Evolutionary conservation across 352 stramenopile genomes (phyloP), one percentile per base, ranked within the genome.

Genomic region (Pythium periplocum): DNA sequence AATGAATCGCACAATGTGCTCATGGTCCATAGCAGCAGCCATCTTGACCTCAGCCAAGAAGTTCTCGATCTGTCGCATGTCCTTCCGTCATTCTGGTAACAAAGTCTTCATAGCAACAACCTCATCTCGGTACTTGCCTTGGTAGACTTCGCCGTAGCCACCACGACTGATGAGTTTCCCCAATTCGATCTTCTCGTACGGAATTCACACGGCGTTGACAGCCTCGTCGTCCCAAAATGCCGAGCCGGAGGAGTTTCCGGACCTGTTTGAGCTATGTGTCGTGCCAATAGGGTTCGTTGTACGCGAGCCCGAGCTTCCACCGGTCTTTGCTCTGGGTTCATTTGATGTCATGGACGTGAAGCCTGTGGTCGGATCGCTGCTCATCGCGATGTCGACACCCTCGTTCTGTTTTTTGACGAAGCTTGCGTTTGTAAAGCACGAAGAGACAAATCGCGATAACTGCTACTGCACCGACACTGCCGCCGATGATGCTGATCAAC

Each of bases 1-100:
- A 31, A 88, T 64, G 38, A 90, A 87, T 12, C 51, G 57, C 6
- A 90, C 75, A 37, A 90, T 83, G 45, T 73, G 76, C 40, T 68
- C 63, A 57, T 90, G 80, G 11, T 83, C 68, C 12, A 90, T 53
- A 34, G 61, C 62, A 0, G 75, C 68, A 62, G 86, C 75, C 37
- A 86, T 49, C 53, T 84, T 79, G 11, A 77, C 73, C 49, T 90
- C 80, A 0, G 51, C 59, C 5, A 83, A 67, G 9, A 88, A 71
- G 1, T 68, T 64, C 7, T 71, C 64, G 45, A 86, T 82, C 53
- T 86, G 64, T 33, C 53, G 63, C 56, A 81, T 79, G 34, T 84
- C 58, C 36, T 80, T 66, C 33, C 73, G 63, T 5, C 62, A 68
- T 32, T 78, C 78, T 0, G 68, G 75, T 10, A 86, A 43, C 35